Evolutionary conservation across 2,329 filamentous ascomycete species (phyloP).

Genomic region (Colletotrichum sublineola): DNA sequence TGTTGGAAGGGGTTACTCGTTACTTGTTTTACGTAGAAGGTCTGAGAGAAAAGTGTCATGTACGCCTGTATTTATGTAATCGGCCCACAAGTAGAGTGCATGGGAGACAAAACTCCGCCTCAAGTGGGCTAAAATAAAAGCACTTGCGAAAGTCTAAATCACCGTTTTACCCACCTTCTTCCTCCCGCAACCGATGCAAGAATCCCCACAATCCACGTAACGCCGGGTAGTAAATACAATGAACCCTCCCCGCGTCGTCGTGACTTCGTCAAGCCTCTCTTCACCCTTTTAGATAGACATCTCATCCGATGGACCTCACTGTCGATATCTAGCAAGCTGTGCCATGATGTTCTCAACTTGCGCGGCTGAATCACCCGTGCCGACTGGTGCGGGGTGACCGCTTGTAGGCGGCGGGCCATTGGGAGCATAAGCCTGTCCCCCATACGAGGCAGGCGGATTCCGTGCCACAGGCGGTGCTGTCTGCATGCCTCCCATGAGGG

Average conservation of each 20-base stretch:
- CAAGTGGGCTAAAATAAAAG: neutral
- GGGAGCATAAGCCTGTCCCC: conserved; percentile 46
- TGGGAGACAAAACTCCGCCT: neutral
- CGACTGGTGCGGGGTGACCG: conserved; percentile 38
- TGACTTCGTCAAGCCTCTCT: conserved; percentile 29
- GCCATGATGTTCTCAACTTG: conserved; percentile 82
- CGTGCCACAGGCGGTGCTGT: conserved; percentile 41
- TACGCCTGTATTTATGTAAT: conserved; percentile 4
- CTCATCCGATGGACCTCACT: conserved; percentile 52
- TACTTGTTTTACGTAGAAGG: neutral
- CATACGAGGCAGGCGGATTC: conserved; percentile 49
- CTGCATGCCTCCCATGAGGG: conserved; percentile 57
- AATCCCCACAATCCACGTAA: conserved; percentile 19
- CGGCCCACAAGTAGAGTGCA: neutral
- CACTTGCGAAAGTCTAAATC: conserved; percentile 20
- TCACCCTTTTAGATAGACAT: neutral
- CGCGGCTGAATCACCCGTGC: conserved; percentile 57
- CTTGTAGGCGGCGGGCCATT: conserved; percentile 47
- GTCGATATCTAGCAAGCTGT: conserved; percentile 75
- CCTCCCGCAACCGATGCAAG: conserved; percentile 1
- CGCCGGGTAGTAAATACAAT: conserved; percentile 29
- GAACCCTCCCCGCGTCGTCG: conserved; percentile 25
- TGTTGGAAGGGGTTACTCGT: neutral
- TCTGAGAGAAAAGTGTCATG: neutral
- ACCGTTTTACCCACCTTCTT: conserved; percentile 17